Base-by-base conservation (phyloP, 2,329 filamentous ascomycete genomes). In the Pyrenophora graminea region DNA sequence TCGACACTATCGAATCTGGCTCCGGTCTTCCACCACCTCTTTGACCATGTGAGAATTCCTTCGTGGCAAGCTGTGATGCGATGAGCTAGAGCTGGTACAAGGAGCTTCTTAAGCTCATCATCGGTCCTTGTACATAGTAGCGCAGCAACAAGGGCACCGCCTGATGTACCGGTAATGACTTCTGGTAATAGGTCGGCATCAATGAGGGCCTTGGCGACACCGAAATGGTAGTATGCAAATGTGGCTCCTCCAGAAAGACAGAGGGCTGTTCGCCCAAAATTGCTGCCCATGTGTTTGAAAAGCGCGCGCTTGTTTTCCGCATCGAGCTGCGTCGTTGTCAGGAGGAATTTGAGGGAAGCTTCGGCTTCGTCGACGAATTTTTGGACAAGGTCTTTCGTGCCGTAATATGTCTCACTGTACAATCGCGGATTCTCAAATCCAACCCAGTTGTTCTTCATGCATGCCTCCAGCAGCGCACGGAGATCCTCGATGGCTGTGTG, bases 321-420 rank as follows among this genome's bases (percentile, higher is more conserved):
- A 4, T 82, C 79, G 27, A 97, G 77, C 59, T 88, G 83, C 27
- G 83, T 79, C 8, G 87, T 91, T 38, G 82, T 77, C 3, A 87
- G 76, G 9, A 97, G 76, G 55, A 94, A 84, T 44, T 82, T 79
- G 39, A 96, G 79, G 25, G 81, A 82, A 2, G 74, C 81, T 77
- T 89, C 86, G 41, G 89, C 87, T 75, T 97, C 92, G 55, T 97
- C 90, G 38, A 96, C 79, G 67, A 93, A 97, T 48, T 87, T 86
- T 74, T 97, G 94, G 25, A 96, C 90, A 58, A 97, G 75, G 55
- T 94, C 85, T 74, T 99, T 99, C n/a, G 94, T 97, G 27, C 94
- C 94, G 63, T 91, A 96, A 70, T 99, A 99, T 3, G 93, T 96
- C 76, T 97, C 92, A 65, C 90, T 96, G 72, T 99, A 99, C n/a